Evolutionary conservation across 495 filamentous ascomycete genomes (phyloP).

Genomic region (Rusavskia elegans): DNA sequence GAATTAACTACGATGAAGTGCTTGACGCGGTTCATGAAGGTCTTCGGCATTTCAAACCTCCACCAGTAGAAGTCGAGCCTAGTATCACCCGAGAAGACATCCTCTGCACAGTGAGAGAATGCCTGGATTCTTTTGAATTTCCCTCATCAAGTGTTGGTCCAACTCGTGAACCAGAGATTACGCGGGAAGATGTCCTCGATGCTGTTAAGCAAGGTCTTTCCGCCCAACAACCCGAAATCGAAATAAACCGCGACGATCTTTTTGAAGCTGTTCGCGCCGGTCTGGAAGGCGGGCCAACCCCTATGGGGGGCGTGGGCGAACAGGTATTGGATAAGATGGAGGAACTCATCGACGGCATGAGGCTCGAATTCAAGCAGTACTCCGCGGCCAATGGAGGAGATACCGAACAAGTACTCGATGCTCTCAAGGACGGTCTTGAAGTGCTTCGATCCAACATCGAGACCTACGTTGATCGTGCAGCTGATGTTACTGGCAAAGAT

Average conservation of each 20-base stretch:
- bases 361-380: slow-evolving; percentile 57
- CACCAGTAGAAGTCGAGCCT: slow-evolving; percentile 47
- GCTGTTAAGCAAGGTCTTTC: slow-evolving; percentile 43
- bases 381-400: slow-evolving; percentile 57
- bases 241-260: slow-evolving; percentile 46
- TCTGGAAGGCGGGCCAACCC: slow-evolving; percentile 33
- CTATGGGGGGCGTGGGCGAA: slow-evolving; percentile 36
- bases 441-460: slow-evolving; percentile 67
- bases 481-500: slow-evolving; percentile 52
- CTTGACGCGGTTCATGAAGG: slow-evolving; percentile 69
- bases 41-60: slow-evolving; percentile 58
- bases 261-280: slow-evolving; percentile 50
- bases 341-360: slow-evolving; percentile 60
- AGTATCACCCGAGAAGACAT: slow-evolving; percentile 65
- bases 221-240: slow-evolving; percentile 36
- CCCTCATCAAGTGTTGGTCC: slow-evolving; percentile 19
- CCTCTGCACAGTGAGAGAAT: slow-evolving; percentile 57
- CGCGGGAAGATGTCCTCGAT: slow-evolving; percentile 36
- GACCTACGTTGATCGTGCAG: slow-evolving; percentile 53
- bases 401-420: slow-evolving; percentile 68
- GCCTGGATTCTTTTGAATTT: slow-evolving; percentile 59
- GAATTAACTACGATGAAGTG: slow-evolving; percentile 61
- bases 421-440: slow-evolving; percentile 73
- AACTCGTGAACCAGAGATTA: slow-evolving; percentile 20
- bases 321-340: slow-evolving; percentile 60